Evolutionary conservation across 208 protist species (phyloP), one percentile per base, ranked within the genome.

Genomic region (Angomonas deanei): DNA sequence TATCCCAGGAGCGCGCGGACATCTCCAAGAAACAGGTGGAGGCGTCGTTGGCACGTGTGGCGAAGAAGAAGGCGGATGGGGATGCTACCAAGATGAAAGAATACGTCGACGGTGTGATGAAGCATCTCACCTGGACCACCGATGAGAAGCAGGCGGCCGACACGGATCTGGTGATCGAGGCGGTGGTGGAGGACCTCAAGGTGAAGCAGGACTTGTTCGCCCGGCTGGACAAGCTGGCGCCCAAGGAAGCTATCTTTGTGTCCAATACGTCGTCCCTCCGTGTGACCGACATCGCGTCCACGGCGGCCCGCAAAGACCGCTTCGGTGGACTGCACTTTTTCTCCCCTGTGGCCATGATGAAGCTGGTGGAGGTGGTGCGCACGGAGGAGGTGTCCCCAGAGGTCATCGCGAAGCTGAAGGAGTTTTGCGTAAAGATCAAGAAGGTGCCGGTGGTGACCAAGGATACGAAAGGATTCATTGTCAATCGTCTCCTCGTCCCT

Each of bases 271-370:
- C 84, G 13, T 94, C 88, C 30, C 78, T 95, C 31, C 62, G 66
- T 21, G 76, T 95, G 36, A 65, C 47, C 2, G 82, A 91, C 42
- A 86, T 92, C 56, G 82, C 83, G 8, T 31, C 57, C 11, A 77
- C 54, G 19, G 85, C 85, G 28, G 34, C 39, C n/a, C 80, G 86
- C 54, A 48, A 54, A 34, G 84, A 90, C 33, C 71, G 77, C 46
- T 91, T 97, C 49, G 81, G 64, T 48, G 92, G 89, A 32, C 72
- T 89, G 38, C 92, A 96, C 76, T 96, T 96, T 64, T 96, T 97
- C 76, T 92, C 85, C 21, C 92, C 92, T 0, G 92, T 97, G 33
- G 68, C 80, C 15, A 80, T 92, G 76, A 95, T 97, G 88, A 89
- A 91, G 76, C 76, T 97, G 26, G 77, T 96, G 54, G 92, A 97